Evolutionary conservation across 1,139 yeast genomes (phyloP), one percentile per base, ranked within the genome.

Genomic region (Lizanozyma gosingica): DNA sequence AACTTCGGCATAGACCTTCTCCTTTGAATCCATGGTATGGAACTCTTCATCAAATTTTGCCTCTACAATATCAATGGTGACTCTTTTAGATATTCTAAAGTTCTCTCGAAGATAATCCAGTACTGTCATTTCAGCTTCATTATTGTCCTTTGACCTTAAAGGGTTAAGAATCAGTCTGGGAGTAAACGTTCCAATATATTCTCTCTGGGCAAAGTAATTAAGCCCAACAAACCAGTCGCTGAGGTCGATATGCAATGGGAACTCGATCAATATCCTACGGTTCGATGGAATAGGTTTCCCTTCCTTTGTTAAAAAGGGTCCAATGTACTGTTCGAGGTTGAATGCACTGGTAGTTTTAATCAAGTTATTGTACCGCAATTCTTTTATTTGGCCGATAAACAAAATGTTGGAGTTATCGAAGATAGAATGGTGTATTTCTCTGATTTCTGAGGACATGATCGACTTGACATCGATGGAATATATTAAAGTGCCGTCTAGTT

Each of bases 181-280:
- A 22, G 29, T 54, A 44, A 47, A 63, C 2, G 62, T 53, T 1
- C 75, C 75, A 43, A 70, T 69, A 44, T 70, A 75, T 47, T 82
- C 87, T 35, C 82, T 63, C 47, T 73, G 73, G 3, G 94, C 73
- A 53, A 83, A 80, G 17, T 85, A 76, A 44, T 73, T 75, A 43
- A 87, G 60, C 0, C 90, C 82, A 4, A 85, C 84, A 49, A 78
- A 71, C 95, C 96, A 87, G 56, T 84, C 94, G 50, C 83, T 94
- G 41, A 82, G 68, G 56, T 85, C 95, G 33, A 79, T 77, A 48
- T 78, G 78, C 35, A 80, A 63, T 1, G 84, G 82, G 48, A 86
- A 85, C 49, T 78, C 79, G 39, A 83, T 65, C 32, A 80, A 60
- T 2, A 81, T 62, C 35, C 76, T 52, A 43, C 73, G 67, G 44